These are phyloP conservation scores for Metschnikowia kofuensis DNA, from an alignment of 805 yeast species.

Conservation along the genomic window DNA sequence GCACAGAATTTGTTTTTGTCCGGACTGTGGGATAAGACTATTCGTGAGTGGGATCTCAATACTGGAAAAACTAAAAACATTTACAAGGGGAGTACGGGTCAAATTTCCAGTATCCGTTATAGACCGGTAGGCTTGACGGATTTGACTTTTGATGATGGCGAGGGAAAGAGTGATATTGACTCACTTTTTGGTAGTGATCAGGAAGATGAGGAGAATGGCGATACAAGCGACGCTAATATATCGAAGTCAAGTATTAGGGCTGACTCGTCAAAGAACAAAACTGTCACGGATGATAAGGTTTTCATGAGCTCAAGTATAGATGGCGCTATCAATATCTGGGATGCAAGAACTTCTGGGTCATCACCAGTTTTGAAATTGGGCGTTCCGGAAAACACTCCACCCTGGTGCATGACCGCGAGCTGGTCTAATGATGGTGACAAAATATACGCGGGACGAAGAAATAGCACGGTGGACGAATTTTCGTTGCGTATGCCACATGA, in stretches of 20 bases:
- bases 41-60: constrained; percentile 82
- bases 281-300: constrained; percentile 40
- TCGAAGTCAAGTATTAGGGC: constrained; percentile 13
- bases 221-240: constrained; percentile 3
- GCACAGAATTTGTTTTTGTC: constrained; percentile 65
- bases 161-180: constrained; percentile 35
- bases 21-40: constrained; percentile 87
- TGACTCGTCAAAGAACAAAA: constrained; percentile 20
- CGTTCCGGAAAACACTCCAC: constrained; percentile 70
- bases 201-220: constrained; percentile 23
- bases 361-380: constrained; percentile 46
- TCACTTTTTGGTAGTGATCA: constrained; percentile 49
- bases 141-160: constrained; percentile 24
- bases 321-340: constrained; percentile 84
- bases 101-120: constrained; percentile 71
- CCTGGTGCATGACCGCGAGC: constrained; percentile 89
- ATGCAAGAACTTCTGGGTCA: constrained; percentile 46
- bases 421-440: constrained; percentile 85
- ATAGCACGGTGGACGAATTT: constrained; percentile 78
- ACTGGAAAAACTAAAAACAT: constrained; percentile 54
- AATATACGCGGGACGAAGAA: constrained; percentile 84
- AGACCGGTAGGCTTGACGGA: constrained; percentile 58
- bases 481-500: constrained; percentile 57
- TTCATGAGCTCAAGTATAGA: constrained; percentile 81
- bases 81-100: constrained; percentile 66